Percentiles rank a stretch among this genome's conserved stretches.
These are phyloP conservation scores for Neonectria coccinea DNA, from an alignment of 2,329 filamentous ascomycete genomes.

Conservation along the genomic window DNA sequence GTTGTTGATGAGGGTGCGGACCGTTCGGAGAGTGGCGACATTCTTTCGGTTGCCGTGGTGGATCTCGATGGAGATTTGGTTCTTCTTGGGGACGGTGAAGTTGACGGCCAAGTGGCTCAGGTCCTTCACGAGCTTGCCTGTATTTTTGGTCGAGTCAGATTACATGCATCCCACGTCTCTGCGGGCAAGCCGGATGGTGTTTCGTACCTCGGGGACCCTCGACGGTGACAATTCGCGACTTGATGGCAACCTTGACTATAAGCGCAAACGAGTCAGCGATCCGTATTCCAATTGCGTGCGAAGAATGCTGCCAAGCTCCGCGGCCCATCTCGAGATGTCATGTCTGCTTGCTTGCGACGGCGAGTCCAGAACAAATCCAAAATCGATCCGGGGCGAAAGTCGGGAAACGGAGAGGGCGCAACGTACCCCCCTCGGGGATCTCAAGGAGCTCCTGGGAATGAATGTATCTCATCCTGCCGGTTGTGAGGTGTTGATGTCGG, in stretches of 20 bases:
- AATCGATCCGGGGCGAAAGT: conserved; percentile 30
- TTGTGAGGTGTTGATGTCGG: conserved; percentile 61
- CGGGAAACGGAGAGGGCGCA: conserved; percentile 38
- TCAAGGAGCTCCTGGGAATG: conserved; percentile 96
- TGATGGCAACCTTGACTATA: conserved; percentile 97
- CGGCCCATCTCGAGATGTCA: conserved; percentile 27
- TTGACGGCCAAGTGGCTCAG: conserved; percentile 96
- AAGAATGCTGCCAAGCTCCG: conserved; percentile 4
- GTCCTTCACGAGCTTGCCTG: conserved; percentile 96
- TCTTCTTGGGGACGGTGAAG: conserved; percentile 89
- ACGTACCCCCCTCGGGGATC: conserved; percentile 97
- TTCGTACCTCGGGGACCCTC: conserved; percentile 90
- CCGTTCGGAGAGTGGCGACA: conserved; percentile 96
- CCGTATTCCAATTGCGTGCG: conserved; percentile 27
- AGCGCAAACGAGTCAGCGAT: conserved; percentile 47
- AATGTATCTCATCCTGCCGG: conserved; percentile 99
- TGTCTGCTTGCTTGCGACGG: conserved; percentile 29
- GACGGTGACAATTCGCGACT: conserved; percentile 95
- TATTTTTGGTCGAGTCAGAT: conserved; percentile 36
- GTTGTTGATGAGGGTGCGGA: conserved; percentile 99
- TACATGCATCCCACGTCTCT: conserved; percentile 7
- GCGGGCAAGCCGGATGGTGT: conserved; percentile 13
- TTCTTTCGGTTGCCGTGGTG: conserved; percentile 99
- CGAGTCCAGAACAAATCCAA: conserved; percentile 29
- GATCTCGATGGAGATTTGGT: conserved; percentile 94